Percentiles rank a stretch among this genome's conserved stretches.
phyloP scores from a whole-genome alignment of 2,329 filamentous ascomycete genomes.

The Fusarium longipes region DNA sequence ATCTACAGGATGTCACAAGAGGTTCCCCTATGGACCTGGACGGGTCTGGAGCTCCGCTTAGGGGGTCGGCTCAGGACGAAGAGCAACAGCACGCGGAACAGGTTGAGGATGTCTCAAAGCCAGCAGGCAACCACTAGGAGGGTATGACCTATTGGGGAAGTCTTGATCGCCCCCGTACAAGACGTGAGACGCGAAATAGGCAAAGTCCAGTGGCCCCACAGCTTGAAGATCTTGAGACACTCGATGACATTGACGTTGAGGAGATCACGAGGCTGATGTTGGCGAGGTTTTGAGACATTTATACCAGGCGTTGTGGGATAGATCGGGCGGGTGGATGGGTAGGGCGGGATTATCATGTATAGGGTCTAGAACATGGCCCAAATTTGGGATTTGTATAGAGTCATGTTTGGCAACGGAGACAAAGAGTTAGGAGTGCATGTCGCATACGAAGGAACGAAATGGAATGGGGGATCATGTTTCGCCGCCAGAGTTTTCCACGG shows the following conservation, averaged over 20 bases:
- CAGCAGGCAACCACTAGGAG: slow-evolving; percentile 38
- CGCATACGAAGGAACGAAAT: slow-evolving; percentile 44
- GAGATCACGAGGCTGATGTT: slow-evolving; percentile 44
- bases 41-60: slow-evolving; percentile 17
- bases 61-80: slow-evolving; percentile 19
- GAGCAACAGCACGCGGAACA: slow-evolving; percentile 36
- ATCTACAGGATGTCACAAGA: slow-evolving; percentile 32
- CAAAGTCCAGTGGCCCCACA: slow-evolving; percentile 7
- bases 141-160: slow-evolving; percentile 28
- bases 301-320: slow-evolving; percentile 43
- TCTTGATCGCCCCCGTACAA: slow-evolving; percentile 26
- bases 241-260: slow-evolving; percentile 47
- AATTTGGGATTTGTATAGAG: slow-evolving; percentile 40
- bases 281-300: slow-evolving; percentile 37
- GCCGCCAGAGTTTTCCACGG: slow-evolving; percentile 46
- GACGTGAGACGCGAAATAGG: slow-evolving; percentile 13
- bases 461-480: slow-evolving; percentile 45
- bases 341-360: slow-evolving; percentile 36
- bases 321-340: slow-evolving; percentile 31
- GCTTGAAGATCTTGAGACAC: slow-evolving; percentile 44
- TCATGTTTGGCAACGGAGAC: slow-evolving; percentile 38
- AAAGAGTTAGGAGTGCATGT: slow-evolving; percentile 40
- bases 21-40: slow-evolving; percentile 42
- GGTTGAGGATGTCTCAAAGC: slow-evolving; percentile 35
- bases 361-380: slow-evolving; percentile 18